Evolutionary conservation across 139 green algal species (phyloP), one percentile per base, ranked within the genome.

Genomic region (Coelastrella sp.): DNA sequence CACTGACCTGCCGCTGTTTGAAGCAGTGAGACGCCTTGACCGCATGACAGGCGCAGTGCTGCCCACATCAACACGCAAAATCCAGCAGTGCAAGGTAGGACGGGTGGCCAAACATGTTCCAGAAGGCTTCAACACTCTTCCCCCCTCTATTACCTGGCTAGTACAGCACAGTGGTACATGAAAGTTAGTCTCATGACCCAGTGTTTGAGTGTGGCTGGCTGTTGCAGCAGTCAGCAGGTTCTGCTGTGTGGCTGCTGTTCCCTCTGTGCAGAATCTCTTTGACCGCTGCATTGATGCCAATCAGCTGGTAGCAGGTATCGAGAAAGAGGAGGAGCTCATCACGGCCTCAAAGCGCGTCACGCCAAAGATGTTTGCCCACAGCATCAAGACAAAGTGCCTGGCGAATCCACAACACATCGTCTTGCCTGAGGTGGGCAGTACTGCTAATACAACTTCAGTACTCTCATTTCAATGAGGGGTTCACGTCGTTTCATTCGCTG

Each of bases 361-460:
- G 27, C 96, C 97, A 68, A 98, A 98, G 91, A 92, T 95, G 83
- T 99, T 99, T 90, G 89, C 93, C 87, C 91, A 99, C 91, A 89
- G 84, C 72, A 91, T 97, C 84, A 97, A 94, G 79, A 82, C 93
- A 59, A 93, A 94, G 59, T 98, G 96, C 93, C 72, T 89, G 25
- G 78, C 80, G 15, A 86, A 93, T 75, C 93, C 87, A 10, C 94
- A 97, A 92, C 93, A 93, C 91, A 97, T 99, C 57, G 96, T 99
- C 68, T 94, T 99, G 75, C 97, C 97, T 58, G 97, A 99, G 93
- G 95, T 94, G 73, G 17, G 86, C 25, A 58, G 59, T 74, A 59
- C 15, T 17, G 0, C 68, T 76, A 1, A 4, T 1, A n/a, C 65
- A n/a, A 1, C 5, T 73, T 17, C 65, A n/a, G 3, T 78, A 6